Conservation (phyloP, 208 protist genomes). For the Porcisia hertigi region DNA sequence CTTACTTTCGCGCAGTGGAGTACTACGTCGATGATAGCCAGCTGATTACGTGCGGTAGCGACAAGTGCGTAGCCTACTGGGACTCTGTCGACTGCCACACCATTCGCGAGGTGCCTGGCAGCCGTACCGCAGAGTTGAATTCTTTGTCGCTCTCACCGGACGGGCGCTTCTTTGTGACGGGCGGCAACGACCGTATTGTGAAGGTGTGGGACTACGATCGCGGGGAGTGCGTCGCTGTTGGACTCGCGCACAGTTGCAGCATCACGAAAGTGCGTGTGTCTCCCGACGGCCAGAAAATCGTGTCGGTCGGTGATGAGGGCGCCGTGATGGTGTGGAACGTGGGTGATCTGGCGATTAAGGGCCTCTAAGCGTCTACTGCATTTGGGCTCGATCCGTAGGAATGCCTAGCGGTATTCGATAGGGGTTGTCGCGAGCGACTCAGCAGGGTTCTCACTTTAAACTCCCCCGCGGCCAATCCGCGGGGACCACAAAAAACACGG, state of each 20-base stretch:
- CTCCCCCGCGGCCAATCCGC: neutral
- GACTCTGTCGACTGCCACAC: conserved; percentile 93
- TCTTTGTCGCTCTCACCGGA: conserved; percentile 86
- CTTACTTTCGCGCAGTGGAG: conserved; percentile 92
- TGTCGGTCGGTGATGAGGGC: conserved; percentile 93
- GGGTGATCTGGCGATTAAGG: conserved; percentile 46
- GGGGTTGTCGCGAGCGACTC: neutral
- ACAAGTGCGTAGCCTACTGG: conserved; percentile 95
- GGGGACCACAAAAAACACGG: neutral
- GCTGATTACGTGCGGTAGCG: conserved; percentile 93
- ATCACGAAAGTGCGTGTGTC: conserved; percentile 91
- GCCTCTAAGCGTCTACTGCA: conserved; percentile 14
- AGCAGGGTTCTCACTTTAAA: neutral
- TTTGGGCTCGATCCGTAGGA: neutral
- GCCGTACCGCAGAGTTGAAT: conserved; percentile 92
- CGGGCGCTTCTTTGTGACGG: conserved; percentile 91
- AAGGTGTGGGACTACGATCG: conserved; percentile 96
- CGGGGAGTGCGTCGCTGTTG: conserved; percentile 85
- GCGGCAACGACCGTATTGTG: conserved; percentile 91
- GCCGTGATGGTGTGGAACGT: conserved; percentile 94
- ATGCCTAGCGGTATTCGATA: neutral
- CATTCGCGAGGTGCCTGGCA: conserved; percentile 93
- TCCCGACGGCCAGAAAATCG: conserved; percentile 89
- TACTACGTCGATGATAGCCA: conserved; percentile 94
- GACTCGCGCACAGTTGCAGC: conserved; percentile 92